A percentile compares a stretch with the other conserved stretches of the same genome.
Evolutionary conservation across 2,329 filamentous ascomycete genomes (phyloP).

Genomic region (Dryadomyces quercivorus): DNA sequence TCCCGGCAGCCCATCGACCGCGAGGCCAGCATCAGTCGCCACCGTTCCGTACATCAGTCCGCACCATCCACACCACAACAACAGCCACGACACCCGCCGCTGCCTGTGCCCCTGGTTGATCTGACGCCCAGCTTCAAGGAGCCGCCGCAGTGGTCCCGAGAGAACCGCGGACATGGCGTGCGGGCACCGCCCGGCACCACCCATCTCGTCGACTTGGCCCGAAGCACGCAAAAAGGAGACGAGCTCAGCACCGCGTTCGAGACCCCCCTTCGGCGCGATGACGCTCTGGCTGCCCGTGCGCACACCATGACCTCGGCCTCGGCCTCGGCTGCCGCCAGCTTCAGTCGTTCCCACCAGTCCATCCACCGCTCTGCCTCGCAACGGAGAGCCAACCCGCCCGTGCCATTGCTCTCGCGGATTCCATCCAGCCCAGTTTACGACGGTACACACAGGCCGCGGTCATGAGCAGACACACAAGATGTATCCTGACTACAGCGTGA

Average conservation of each 20-base stretch:
- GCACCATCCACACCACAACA: neutral
- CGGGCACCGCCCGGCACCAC: constrained; percentile 26
- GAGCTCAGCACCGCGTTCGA: neutral
- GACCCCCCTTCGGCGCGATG: constrained; percentile 3
- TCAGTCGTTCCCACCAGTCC: constrained; percentile 5
- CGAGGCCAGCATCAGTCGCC: neutral
- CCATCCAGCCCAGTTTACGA: neutral
- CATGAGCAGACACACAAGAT: too few relatives aligned
- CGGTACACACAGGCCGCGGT: too few relatives aligned
- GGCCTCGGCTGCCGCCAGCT: neutral
- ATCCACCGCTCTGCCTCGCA: constrained; percentile 1
- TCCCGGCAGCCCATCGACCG: neutral
- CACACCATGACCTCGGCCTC: constrained; percentile 12
- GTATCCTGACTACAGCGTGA: too few relatives aligned
- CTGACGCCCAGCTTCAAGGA: constrained; percentile 53
- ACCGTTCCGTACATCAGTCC: constrained; percentile 2
- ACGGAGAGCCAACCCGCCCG: constrained; percentile 4
- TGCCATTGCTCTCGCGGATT: constrained; percentile 6
- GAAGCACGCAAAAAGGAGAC: constrained; percentile 10
- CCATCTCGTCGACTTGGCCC: constrained; percentile 35
- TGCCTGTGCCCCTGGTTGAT: constrained; percentile 53
- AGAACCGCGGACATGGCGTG: constrained; percentile 38
- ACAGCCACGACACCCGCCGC: neutral
- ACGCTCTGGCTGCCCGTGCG: neutral
- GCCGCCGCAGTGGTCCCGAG: constrained; percentile 44